Conservation (phyloP, 2,329 filamentous ascomycete species). For the Aspergillus sp. region DNA sequence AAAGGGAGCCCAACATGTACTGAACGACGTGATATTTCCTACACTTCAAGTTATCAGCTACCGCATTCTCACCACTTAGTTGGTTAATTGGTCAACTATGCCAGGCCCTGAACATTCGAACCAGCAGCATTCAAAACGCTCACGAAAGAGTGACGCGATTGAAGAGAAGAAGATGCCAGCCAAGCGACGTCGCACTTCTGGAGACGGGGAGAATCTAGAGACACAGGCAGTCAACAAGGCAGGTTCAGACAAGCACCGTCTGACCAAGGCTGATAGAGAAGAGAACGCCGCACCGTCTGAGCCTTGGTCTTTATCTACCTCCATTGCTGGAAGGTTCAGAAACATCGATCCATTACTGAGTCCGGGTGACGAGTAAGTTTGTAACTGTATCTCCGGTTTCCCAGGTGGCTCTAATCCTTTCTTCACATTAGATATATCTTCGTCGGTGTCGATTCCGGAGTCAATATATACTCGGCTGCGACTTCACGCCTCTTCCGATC, state of each 20-base stretch:
- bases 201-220: slow-evolving; percentile 1
- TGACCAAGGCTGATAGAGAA: too few species aligned
- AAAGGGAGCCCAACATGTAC: too few species aligned
- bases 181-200: slow-evolving; percentile 32
- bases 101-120: slow-evolving; percentile 13
- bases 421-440: slow-evolving; percentile 62
- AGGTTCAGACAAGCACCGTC: too few species aligned
- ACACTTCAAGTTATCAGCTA: too few species aligned
- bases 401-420: slow-evolving; percentile 2
- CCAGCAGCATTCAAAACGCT: slow-evolving; percentile 28
- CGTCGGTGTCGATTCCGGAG: slow-evolving; percentile 67
- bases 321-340: slow-evolving; percentile 55
- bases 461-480: slow-evolving; percentile 76
- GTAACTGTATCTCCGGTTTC: neutral
- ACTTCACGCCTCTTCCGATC: slow-evolving; percentile 78
- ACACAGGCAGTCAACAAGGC: too few species aligned
- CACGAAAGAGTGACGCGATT: slow-evolving; percentile 26
- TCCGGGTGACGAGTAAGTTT: slow-evolving; percentile 53
- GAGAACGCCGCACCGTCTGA: slow-evolving; percentile 1
- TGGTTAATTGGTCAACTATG: slow-evolving; percentile 7
- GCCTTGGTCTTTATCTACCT: slow-evolving; percentile 48
- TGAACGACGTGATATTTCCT: too few species aligned
- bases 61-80: too few species aligned
- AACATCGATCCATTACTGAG: slow-evolving; percentile 58
- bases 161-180: slow-evolving; percentile 19